Evolutionary conservation across 306 rosid genomes (phyloP), one percentile per base, ranked within the genome.

Genomic region (Vigna mungo): DNA sequence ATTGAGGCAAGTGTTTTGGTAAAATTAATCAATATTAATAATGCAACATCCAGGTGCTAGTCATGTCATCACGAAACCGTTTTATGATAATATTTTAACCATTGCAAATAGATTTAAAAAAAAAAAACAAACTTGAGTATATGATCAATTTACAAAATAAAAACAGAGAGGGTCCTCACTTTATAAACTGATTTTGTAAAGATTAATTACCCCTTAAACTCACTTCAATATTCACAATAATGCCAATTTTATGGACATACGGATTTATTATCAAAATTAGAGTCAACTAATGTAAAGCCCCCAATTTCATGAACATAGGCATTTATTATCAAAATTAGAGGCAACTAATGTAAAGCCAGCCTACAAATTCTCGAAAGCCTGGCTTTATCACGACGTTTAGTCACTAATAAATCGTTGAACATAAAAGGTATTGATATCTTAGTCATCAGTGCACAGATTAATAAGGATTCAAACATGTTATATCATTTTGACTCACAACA

Each of bases 231-330:
- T 30, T 30, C 41, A 65, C 21, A 7, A 67, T 32, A 30, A 81
- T 41, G 46, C 44, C 32, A 44, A 81, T 17, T 25, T 39, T 47
- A 48, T 39, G 39, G 49, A 49, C 72, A 34, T 80, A 60, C 6
- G 37, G 37, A 34, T 34, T 34, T 34, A 34, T 34, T 4, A 34
- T 34, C 37, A 34, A 34, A 34, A 34, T 5, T 34, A 34, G 37
- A 34, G 7, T 30, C 37, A 34, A 34, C 37, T 34, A 30, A 30
- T 30, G 5, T 30, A 30, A 30, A 30, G 5, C 34, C 34, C 34
- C 34, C 5, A 30, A 30, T 30, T 25, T 30, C 7, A 34, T 34
- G 37, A 34, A 34, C 43, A 37, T 63, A 27, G 14, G 49, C 17
- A 37, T 39, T 43, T 39, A 53, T 61, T 17, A 30, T 72, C 30